Percentiles rank a stretch among this genome's conserved stretches.
Conservation (phyloP, 495 filamentous ascomycete genomes). For the Pseudomonodictys pantanalensis region DNA sequence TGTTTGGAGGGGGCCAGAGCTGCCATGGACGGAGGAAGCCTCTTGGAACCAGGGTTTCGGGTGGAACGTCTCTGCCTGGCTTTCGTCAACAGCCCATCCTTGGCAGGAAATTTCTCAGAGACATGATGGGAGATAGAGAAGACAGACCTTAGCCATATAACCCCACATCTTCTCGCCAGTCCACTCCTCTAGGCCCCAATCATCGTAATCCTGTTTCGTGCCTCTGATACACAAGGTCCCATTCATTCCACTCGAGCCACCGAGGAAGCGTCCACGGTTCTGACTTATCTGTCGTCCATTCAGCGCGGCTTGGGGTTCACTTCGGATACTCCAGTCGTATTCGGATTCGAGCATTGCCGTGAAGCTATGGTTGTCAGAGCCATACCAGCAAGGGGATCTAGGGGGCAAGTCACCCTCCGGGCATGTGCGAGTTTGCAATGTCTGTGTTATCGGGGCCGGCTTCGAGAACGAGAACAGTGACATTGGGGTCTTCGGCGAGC, state of each 20-base stretch:
- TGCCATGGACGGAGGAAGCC: slow-evolving; percentile 42
- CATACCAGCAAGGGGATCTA: background rate
- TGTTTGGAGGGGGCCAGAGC: slow-evolving; percentile 15
- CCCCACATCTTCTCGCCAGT: slow-evolving; percentile 53
- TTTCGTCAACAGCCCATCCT: background rate
- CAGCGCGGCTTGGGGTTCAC: slow-evolving; percentile 18
- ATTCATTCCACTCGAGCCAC: slow-evolving; percentile 62
- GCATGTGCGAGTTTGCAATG: slow-evolving; percentile 31
- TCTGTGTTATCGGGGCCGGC: slow-evolving; percentile 44
- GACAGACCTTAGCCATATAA: slow-evolving; percentile 17
- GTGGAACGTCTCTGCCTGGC: slow-evolving; percentile 53
- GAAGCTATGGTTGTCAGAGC: background rate
- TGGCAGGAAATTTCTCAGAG: slow-evolving; percentile 17
- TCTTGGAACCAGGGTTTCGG: slow-evolving; percentile 40
- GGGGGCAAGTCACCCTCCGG: slow-evolving; percentile 22
- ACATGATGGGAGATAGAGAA: background rate
- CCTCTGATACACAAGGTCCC: slow-evolving; percentile 60
- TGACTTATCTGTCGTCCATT: slow-evolving; percentile 23
- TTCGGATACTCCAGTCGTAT: slow-evolving; percentile 34
- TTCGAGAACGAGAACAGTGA: slow-evolving; percentile 50
- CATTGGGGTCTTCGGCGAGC: slow-evolving; percentile 48
- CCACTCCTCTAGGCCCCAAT: slow-evolving; percentile 56
- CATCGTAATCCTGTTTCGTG: slow-evolving; percentile 58
- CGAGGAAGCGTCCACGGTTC: slow-evolving; percentile 56
- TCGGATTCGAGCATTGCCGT: slow-evolving; percentile 19